A percentile compares a stretch with the other conserved stretches of the same genome.
phyloP scores from a whole-genome alignment of 345 rosid species.

The Citrus unshiu region DNA sequence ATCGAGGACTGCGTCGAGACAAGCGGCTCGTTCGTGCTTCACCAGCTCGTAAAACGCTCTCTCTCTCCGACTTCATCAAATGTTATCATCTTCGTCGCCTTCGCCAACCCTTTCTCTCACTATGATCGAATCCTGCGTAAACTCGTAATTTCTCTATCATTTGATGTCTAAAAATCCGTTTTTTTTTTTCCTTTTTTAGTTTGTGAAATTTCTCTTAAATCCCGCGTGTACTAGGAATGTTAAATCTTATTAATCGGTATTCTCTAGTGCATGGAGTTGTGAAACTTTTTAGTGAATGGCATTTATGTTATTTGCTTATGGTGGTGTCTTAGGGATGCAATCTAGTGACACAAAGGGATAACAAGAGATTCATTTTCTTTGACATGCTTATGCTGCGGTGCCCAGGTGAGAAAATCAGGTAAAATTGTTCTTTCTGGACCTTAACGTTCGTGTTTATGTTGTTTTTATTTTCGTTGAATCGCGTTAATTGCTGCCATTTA shows the following conservation, averaged over 20 bases:
- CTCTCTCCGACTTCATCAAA: constrained; percentile 48
- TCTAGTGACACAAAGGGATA: constrained; percentile 53
- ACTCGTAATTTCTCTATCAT: constrained; percentile 38
- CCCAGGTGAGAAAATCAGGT: constrained; percentile 76
- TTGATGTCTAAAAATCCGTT: too few relatives aligned
- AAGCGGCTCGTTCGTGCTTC: constrained; percentile 70
- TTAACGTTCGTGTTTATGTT: not conserved
- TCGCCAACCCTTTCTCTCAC: constrained; percentile 81
- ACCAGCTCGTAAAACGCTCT: constrained; percentile 73
- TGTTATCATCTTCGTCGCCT: constrained; percentile 61
- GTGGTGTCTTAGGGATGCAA: constrained; percentile 69
- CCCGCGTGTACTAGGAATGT: too few relatives aligned
- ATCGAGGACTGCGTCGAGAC: constrained; percentile 88
- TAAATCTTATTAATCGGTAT: too few relatives aligned
- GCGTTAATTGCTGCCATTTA: not conserved
- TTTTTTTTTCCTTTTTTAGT: too few relatives aligned
- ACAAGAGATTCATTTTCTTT: constrained; percentile 58
- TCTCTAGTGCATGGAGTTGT: not conserved
- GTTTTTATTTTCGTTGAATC: not conserved
- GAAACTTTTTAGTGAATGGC: not conserved
- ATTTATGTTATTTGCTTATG: not conserved
- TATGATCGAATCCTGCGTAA: constrained; percentile 81
- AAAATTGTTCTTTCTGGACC: constrained; percentile 14
- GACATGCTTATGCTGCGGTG: constrained; percentile 62
- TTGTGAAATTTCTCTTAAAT: too few relatives aligned